Base-by-base conservation (phyloP, 1,284 basidiomycete species). In the Cutaneotrichosporon cyanovorans region DNA sequence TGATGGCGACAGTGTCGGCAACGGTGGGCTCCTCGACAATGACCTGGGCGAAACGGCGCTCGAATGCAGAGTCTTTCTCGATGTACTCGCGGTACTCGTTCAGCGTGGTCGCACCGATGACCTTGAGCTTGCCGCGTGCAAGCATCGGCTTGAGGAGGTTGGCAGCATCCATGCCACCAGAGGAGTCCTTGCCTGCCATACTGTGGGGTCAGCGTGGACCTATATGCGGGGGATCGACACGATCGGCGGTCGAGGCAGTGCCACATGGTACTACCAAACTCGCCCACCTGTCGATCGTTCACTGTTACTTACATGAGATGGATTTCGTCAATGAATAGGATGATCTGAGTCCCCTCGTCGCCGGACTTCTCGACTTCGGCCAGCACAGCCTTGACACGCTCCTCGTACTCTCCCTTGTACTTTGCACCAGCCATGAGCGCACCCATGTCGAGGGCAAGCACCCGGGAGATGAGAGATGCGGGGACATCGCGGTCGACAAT, bases 1-100 rank as follows among this genome's bases (percentile, higher is more conserved):
- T 77, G 53, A 93, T 93, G 5, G 87, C 88, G 36, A 92, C 85
- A 0, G 88, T 90, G 0, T 83, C 82, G 48, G 85, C 82, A 6
- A 90, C 85, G 0, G 81, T 83, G 0, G 90, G 91, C 62, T 95
- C 91, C 40, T 88, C 83, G 43, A 93, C 87, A 38, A 77, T 75
- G 3, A 95, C 83, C 0, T 87, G 85, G 62, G 91, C 88, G 74
- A 95, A 95, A 1, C 90, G 81, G 21, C 89, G 78, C 57, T 91
- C 87, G 1, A 95, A 80, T 1, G 90, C 90, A 0, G 87, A 83
- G 59, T 95, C 91, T 68, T 92, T 93, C 42, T 84, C 87, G 37
- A 95, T 93, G 0, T 84, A 86, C 68, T 89, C 87, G 28, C 87
- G 77, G 66, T 91, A 95, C 64, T 95, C 90, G 61, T 92, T 87